These are phyloP conservation scores for Eucalyptus dawsonii DNA, from an alignment of 345 rosid genomes.

Conservation along the genomic window DNA sequence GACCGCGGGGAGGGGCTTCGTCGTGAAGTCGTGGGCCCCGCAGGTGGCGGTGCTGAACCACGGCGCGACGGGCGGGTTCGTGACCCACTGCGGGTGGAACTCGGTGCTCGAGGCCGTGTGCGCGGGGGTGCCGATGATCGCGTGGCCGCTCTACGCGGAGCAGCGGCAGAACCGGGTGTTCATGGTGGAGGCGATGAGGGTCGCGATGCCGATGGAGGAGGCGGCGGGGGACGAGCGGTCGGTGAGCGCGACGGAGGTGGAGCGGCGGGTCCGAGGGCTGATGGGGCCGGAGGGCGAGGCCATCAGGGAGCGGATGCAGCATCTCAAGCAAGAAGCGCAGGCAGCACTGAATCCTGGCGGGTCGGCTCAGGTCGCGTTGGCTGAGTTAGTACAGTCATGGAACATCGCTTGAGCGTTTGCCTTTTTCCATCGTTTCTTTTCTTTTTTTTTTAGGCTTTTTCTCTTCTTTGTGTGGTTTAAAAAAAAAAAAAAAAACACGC, in stretches of 20 bases:
- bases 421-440: background rate
- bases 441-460: too few species aligned
- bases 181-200: conserved; percentile 17
- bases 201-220: conserved; percentile 6
- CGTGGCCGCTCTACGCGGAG: conserved; percentile 46
- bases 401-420: background rate
- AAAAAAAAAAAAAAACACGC: background rate
- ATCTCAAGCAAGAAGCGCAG: background rate
- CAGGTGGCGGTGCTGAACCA: conserved; percentile 43
- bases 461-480: too few species aligned
- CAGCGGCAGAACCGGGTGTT: conserved; percentile 13
- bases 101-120: conserved; percentile 42
- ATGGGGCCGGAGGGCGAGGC: conserved; percentile 11
- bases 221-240: background rate
- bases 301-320: background rate
- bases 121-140: conserved; percentile 39
- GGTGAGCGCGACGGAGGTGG: conserved; percentile 14
- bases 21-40: conserved; percentile 51
- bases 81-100: conserved; percentile 73
- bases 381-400: background rate
- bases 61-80: conserved; percentile 39
- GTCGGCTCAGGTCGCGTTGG: background rate
- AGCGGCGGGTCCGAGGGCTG: conserved; percentile 11
- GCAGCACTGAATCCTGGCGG: background rate
- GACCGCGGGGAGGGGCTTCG: conserved; percentile 24